phyloP scores from a whole-genome alignment of 768 basidiomycete genomes.

The Auricularia auricula-judae region DNA sequence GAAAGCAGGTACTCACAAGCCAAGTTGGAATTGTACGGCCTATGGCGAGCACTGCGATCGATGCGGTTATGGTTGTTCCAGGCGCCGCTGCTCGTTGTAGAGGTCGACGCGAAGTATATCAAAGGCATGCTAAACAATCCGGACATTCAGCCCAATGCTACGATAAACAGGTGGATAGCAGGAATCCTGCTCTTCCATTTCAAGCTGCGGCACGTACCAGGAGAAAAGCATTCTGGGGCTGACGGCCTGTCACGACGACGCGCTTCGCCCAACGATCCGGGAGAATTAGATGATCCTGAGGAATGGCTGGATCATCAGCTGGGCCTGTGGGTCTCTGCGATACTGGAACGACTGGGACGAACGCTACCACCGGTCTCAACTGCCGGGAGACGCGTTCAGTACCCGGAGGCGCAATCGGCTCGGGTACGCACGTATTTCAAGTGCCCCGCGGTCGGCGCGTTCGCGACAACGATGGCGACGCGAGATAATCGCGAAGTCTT shows the following conservation, averaged over 20 bases:
- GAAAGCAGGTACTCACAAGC: constrained; percentile 14
- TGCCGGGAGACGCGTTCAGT: not conserved
- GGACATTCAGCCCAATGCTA: constrained; percentile 5
- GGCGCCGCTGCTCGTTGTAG: not conserved
- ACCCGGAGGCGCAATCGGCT: not conserved
- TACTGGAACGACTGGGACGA: not conserved
- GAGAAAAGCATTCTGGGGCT: constrained; percentile 9
- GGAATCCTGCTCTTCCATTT: constrained; percentile 4
- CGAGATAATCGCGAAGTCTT: too few species aligned
- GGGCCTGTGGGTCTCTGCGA: not conserved
- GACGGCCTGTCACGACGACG: constrained; percentile 15
- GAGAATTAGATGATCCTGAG: not conserved
- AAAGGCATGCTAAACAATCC: constrained; percentile 9
- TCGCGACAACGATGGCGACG: too few species aligned
- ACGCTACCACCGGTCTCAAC: not conserved
- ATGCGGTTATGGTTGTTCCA: constrained; percentile 1
- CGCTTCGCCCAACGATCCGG: not conserved
- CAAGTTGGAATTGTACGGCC: constrained; percentile 19
- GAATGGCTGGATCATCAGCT: not conserved
- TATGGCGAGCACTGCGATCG: constrained; percentile 9
- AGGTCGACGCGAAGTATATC: constrained; percentile 6
- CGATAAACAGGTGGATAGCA: constrained; percentile 8
- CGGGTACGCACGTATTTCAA: not conserved
- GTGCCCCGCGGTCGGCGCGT: not conserved
- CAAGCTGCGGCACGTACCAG: constrained; percentile 26